These are phyloP conservation scores for Pseudozyma thailandica DNA, from an alignment of 1,284 basidiomycete genomes.

Conservation along the genomic window DNA sequence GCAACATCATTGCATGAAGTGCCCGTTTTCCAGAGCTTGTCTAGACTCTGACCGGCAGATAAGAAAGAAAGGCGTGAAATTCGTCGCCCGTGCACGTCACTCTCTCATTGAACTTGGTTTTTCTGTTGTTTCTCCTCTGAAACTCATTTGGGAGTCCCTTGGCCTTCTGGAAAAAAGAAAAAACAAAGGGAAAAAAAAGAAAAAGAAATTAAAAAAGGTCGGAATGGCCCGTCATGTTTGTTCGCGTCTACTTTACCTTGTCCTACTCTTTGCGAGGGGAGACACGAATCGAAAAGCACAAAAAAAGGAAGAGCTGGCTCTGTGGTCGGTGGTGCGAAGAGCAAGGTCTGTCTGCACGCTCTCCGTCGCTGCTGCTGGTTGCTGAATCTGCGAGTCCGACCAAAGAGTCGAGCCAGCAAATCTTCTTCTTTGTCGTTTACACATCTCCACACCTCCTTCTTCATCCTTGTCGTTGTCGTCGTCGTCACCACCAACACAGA, in stretches of 20 bases:
- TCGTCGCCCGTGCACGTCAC: too few relatives aligned
- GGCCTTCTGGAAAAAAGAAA: not conserved
- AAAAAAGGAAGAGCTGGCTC: too few relatives aligned
- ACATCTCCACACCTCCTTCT: not conserved
- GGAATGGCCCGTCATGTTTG: not conserved
- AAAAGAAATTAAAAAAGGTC: not conserved
- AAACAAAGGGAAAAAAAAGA: not conserved
- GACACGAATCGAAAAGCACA: too few relatives aligned
- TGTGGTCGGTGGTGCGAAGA: too few relatives aligned
- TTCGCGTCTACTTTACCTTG: too few relatives aligned
- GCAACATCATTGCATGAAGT: too few relatives aligned
- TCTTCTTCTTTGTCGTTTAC: slow-evolving; percentile 1
- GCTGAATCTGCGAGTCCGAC: not conserved
- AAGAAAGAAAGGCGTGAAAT: too few relatives aligned
- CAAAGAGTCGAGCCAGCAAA: not conserved
- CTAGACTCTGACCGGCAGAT: too few relatives aligned
- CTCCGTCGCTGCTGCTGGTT: not conserved
- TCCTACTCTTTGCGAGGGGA: too few relatives aligned
- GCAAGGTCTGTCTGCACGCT: not conserved
- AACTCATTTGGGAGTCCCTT: not conserved
- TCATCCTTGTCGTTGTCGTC: not conserved
- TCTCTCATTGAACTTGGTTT: too few relatives aligned
- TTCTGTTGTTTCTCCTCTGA: too few relatives aligned
- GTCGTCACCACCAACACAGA: not conserved
- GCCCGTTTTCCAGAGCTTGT: too few relatives aligned